Percentiles rank a stretch among this genome's conserved stretches.
These are phyloP conservation scores for Wickerhamiella slavikovae DNA, from an alignment of 805 yeast species.

Conservation along the genomic window DNA sequence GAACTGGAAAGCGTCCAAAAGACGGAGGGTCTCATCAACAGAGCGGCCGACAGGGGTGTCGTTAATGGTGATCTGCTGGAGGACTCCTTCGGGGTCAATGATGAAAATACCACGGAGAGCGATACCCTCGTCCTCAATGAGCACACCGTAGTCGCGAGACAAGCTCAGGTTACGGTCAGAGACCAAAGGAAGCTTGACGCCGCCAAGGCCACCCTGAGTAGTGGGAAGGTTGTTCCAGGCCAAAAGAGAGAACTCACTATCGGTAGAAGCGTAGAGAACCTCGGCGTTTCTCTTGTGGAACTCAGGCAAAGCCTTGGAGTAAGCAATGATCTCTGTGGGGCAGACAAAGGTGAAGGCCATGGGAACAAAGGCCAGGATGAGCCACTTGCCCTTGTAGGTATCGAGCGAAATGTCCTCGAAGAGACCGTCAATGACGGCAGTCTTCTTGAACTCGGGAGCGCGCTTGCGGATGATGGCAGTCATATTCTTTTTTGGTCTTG, in stretches of 20 bases:
- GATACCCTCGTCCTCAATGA: constrained; percentile 87
- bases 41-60: constrained; percentile 99
- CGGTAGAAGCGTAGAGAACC: constrained; percentile 91
- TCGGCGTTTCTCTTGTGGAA: constrained; percentile 74
- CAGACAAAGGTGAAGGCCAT: constrained; percentile 98
- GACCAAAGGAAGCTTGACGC: constrained; percentile 79
- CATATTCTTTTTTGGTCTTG: no score
- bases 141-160: constrained; percentile 92
- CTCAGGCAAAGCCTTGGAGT: constrained; percentile 84
- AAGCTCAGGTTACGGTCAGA: constrained; percentile 95
- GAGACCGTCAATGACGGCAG: constrained; percentile 91
- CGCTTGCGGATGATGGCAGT: constrained; percentile 14
- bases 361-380: constrained; percentile 89
- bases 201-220: constrained; percentile 97
- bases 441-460: constrained; percentile 90
- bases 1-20: constrained; percentile 98
- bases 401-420: constrained; percentile 91
- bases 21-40: constrained; percentile 94
- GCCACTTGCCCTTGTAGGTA: constrained; percentile 96
- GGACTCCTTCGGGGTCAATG: constrained; percentile 85
- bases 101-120: constrained; percentile 96
- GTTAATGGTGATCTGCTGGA: constrained; percentile 95
- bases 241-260: constrained; percentile 89
- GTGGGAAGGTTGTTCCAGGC: constrained; percentile 97
- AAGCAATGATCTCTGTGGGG: constrained; percentile 98